Conservation (phyloP, 2,329 filamentous ascomycete genomes). For the Fusarium sterilihyphosum region DNA sequence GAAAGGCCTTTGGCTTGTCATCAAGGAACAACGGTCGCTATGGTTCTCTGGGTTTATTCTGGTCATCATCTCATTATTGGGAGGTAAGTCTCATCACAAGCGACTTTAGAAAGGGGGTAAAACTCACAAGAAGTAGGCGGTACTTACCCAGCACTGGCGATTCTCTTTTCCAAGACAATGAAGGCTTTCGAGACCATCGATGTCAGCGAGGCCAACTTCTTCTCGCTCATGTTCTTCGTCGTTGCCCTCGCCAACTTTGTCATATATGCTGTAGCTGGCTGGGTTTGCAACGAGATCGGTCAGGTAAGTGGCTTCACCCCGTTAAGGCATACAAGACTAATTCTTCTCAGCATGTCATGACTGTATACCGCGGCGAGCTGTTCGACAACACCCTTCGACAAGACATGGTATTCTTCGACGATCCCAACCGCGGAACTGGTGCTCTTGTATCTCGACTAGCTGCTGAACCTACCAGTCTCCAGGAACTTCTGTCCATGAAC, state of each 20-base stretch:
- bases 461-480: slow-evolving; percentile 56
- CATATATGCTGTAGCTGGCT: slow-evolving; percentile 53
- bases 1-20: slow-evolving; percentile 43
- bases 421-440: slow-evolving; percentile 50
- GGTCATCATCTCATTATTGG: slow-evolving; percentile 39
- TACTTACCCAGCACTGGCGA: slow-evolving; percentile 53
- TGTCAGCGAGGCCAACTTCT: slow-evolving; percentile 58
- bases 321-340: background rate
- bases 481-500: slow-evolving; percentile 62
- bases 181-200: slow-evolving; percentile 49
- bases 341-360: slow-evolving; percentile 43
- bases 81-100: slow-evolving; percentile 36
- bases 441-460: slow-evolving; percentile 52
- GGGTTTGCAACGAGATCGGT: slow-evolving; percentile 49
- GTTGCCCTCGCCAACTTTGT: slow-evolving; percentile 59
- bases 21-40: slow-evolving; percentile 45
- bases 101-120: background rate
- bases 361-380: slow-evolving; percentile 51
- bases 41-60: slow-evolving; percentile 38
- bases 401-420: slow-evolving; percentile 61
- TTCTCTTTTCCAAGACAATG: slow-evolving; percentile 54
- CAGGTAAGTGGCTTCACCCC: slow-evolving; percentile 41
- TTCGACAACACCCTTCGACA: slow-evolving; percentile 64
- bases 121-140: slow-evolving; percentile 40
- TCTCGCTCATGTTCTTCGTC: slow-evolving; percentile 66